Conservation (phyloP, 2,329 filamentous ascomycete species). For the Aspergillus novofumigatus region DNA sequence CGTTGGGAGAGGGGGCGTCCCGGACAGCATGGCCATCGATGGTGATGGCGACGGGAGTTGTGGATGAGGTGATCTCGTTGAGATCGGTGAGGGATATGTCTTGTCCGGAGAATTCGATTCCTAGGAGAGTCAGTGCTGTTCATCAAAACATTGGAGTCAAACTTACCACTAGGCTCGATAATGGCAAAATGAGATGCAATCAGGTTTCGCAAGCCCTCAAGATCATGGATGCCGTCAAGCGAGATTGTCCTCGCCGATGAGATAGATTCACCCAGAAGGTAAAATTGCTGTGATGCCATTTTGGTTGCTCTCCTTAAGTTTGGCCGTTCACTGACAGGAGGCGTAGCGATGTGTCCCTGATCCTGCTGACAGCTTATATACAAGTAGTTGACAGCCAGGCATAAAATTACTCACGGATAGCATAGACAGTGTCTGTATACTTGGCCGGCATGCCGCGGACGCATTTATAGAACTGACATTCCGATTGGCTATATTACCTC, state of each 20-base stretch:
- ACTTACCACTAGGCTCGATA: slow-evolving; percentile 25
- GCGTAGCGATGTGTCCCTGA: background rate
- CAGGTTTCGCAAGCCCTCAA: slow-evolving; percentile 18
- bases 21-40: slow-evolving; percentile 28
- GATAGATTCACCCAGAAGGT: slow-evolving; percentile 17
- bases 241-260: slow-evolving; percentile 19
- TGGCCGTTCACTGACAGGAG: background rate
- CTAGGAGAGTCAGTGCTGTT: slow-evolving; percentile 3
- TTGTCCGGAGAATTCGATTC: slow-evolving; percentile 18
- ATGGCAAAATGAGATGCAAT: slow-evolving; percentile 29
- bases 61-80: slow-evolving; percentile 11
- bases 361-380: background rate
- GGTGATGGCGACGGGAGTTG: slow-evolving; percentile 18
- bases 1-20: slow-evolving; percentile 19
- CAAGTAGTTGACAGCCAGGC: background rate
- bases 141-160: background rate
- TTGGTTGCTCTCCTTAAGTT: background rate
- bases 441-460: background rate
- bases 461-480: background rate
- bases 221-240: slow-evolving; percentile 16
- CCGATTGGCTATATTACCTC: background rate
- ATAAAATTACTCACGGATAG: background rate
- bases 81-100: slow-evolving; percentile 11
- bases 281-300: slow-evolving; percentile 19
- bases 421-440: background rate